These are phyloP conservation scores for Chlorella sp. DNA, from an alignment of 139 green algal genomes.

Conservation along the genomic window DNA sequence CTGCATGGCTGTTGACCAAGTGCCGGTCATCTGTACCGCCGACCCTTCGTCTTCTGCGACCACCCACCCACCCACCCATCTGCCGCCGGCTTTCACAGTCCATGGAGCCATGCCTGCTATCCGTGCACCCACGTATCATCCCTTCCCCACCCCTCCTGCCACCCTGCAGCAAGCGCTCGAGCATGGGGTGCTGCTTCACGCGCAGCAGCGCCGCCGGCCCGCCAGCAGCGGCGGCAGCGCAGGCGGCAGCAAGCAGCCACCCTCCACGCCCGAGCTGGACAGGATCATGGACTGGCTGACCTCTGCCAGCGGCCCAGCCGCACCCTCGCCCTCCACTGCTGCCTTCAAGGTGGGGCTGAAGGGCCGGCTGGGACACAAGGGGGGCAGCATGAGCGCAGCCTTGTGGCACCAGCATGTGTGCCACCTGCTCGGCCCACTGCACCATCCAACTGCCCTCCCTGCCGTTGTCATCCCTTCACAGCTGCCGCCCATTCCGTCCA, in stretches of 20 bases:
- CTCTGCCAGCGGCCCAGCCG: background rate
- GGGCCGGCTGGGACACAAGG: background rate
- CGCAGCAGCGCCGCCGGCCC: background rate
- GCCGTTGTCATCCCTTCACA: background rate
- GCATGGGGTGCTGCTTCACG: slow-evolving; percentile 2
- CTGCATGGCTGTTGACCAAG: no score
- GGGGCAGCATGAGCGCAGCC: background rate
- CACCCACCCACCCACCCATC: no score
- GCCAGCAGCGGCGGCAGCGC: background rate
- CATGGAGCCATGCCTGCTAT: no score
- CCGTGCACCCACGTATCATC: no score
- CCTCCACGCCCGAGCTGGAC: slow-evolving; percentile 27
- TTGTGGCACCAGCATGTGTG: background rate
- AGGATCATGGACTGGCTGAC: slow-evolving; percentile 37
- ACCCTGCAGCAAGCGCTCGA: background rate
- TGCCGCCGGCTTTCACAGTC: no score
- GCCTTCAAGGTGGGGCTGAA: background rate
- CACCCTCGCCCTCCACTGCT: background rate
- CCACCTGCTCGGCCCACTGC: background rate
- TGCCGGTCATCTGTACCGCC: no score
- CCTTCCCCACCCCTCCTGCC: background rate
- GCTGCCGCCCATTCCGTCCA: background rate
- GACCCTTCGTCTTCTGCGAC: no score
- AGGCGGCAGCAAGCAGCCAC: background rate
- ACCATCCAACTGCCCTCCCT: no score